Conservation (phyloP, 2,329 filamentous ascomycete species). For the Pseudopithomyces maydicus region DNA sequence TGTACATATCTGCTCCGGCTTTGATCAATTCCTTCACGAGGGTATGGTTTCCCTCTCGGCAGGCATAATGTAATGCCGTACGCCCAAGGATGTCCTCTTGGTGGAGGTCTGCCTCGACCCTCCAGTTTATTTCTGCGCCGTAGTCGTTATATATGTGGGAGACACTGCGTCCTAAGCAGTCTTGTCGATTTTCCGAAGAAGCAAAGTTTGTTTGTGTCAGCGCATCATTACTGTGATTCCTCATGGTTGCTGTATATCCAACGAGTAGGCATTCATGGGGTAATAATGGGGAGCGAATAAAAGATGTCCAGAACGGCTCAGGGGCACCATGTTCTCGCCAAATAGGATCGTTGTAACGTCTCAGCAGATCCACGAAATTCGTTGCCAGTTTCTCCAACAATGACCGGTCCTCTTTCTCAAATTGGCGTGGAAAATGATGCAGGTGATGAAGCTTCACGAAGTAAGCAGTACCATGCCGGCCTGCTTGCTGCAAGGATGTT, state of each 20-base stretch:
- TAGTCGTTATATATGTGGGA: constrained; percentile 2
- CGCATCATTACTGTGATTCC: neutral
- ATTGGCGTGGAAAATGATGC: neutral
- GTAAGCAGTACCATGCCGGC: constrained; percentile 1
- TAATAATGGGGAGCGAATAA: neutral
- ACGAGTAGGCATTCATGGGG: neutral
- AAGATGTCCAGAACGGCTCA: neutral
- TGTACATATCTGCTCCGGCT: neutral
- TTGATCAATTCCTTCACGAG: neutral
- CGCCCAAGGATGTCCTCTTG: constrained; percentile 3
- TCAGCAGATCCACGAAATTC: neutral
- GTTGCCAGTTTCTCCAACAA: neutral
- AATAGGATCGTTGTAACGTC: neutral
- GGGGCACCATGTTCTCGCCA: neutral
- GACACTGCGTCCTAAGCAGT: constrained; percentile 7
- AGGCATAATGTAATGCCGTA: constrained; percentile 4
- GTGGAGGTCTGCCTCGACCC: neutral
- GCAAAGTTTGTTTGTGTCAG: neutral
- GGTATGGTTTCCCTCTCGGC: neutral
- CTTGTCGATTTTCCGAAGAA: neutral
- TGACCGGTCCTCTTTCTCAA: neutral
- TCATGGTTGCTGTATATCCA: neutral
- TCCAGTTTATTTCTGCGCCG: neutral
- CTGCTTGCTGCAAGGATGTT: neutral
- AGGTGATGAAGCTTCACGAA: neutral